Conservation (phyloP, 257 asterid species). For the Solanum okadae region DNA sequence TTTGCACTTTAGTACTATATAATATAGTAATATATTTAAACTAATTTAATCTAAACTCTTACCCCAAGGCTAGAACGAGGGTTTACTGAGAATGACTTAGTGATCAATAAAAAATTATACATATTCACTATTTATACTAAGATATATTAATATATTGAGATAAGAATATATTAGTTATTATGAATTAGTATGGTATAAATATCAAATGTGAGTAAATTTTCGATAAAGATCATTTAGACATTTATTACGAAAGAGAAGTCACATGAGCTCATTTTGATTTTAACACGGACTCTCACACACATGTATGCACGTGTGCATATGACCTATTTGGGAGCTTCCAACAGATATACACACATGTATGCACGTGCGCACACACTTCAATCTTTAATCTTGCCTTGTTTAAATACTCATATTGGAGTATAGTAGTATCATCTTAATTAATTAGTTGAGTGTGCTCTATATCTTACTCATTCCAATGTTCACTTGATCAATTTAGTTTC, state of each 20-base stretch:
- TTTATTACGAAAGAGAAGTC: slow-evolving; percentile 7
- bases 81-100: too few relatives aligned
- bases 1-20: background rate
- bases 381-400: slow-evolving; percentile 22
- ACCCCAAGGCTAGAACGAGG: background rate
- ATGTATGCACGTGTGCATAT: slow-evolving; percentile 92
- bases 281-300: slow-evolving; percentile 88
- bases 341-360: slow-evolving; percentile 75
- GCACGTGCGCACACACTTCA: slow-evolving; percentile 93
- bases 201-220: background rate
- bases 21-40: background rate
- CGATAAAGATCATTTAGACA: background rate
- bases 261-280: slow-evolving; percentile 46
- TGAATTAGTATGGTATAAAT: background rate
- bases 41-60: background rate
- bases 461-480: slow-evolving; percentile 24
- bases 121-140: background rate
- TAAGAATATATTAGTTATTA: background rate
- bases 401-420: background rate
- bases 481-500: background rate
- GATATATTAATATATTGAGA: background rate
- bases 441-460: slow-evolving; percentile 8
- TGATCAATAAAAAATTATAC: background rate
- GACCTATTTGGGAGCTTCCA: slow-evolving; percentile 32
- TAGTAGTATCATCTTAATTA: background rate